These are phyloP conservation scores for Arthrobotrys sphaeroides DNA, from an alignment of 2,329 filamentous ascomycete genomes.

Conservation along the genomic window DNA sequence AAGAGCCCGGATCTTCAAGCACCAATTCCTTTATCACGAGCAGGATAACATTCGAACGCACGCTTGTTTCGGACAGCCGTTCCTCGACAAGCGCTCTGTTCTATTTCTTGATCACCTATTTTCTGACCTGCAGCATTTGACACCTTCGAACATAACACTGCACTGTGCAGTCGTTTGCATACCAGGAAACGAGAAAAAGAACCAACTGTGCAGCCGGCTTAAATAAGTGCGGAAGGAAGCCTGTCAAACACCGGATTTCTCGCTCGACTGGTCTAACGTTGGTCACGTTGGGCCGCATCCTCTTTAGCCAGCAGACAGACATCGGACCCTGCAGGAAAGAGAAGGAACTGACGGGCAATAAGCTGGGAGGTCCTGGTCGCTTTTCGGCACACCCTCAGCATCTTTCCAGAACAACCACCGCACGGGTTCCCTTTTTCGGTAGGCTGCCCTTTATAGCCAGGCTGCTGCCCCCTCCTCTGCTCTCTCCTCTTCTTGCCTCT, in stretches of 20 bases:
- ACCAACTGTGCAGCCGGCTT: conserved; percentile 1
- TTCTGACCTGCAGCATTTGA: conserved; percentile 16
- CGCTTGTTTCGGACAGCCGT: not conserved
- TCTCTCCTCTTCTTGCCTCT: not conserved
- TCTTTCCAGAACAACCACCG: conserved; percentile 50
- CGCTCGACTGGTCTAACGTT: conserved; percentile 9
- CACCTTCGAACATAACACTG: not conserved
- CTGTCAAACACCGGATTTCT: conserved; percentile 38
- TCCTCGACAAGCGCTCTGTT: conserved; percentile 11
- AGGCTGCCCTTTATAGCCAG: conserved; percentile 49
- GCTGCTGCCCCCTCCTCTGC: conserved; percentile 1
- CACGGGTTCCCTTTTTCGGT: conserved; percentile 46
- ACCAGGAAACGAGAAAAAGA: not conserved
- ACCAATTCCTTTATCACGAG: conserved; percentile 1
- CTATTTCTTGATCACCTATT: conserved; percentile 13
- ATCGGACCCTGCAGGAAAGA: conserved; percentile 49
- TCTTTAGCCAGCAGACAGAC: conserved; percentile 51
- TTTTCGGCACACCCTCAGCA: conserved; percentile 43
- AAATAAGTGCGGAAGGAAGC: conserved; percentile 33
- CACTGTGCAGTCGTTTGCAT: conserved; percentile 9
- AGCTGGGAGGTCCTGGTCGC: conserved; percentile 38
- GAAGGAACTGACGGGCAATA: conserved; percentile 31
- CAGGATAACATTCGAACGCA: not conserved
- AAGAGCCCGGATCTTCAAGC: conserved; percentile 37
- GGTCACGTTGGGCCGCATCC: conserved; percentile 39